Evolutionary conservation across 345 rosid species (phyloP).

Genomic region (Salix purpurea): DNA sequence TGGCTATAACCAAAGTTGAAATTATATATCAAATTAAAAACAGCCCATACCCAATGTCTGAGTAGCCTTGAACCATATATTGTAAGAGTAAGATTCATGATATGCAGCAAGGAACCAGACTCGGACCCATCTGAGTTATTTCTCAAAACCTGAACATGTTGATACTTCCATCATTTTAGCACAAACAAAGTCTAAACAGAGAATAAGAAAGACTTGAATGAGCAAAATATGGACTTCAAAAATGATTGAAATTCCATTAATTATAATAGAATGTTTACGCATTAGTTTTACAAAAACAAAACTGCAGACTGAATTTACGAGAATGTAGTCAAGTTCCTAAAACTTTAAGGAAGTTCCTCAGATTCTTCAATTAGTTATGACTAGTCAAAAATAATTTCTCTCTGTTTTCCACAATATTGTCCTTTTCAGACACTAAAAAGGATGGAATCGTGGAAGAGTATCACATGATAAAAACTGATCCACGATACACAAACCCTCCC

Average conservation of each 20-base stretch:
- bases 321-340: too few species aligned
- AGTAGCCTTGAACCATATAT: constrained; percentile 85
- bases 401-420: too few species aligned
- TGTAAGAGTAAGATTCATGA: constrained; percentile 76
- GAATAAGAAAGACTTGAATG: background rate
- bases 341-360: too few species aligned
- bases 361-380: too few species aligned
- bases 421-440: too few species aligned
- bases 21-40: background rate
- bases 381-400: too few species aligned
- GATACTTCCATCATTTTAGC: constrained; percentile 4
- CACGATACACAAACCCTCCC: background rate
- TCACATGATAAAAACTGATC: background rate
- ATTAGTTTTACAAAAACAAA: too few species aligned
- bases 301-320: too few species aligned
- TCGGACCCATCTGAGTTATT: constrained; percentile 77
- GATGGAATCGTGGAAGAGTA: background rate
- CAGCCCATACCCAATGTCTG: constrained; percentile 75
- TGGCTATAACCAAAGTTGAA: background rate
- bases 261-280: too few species aligned
- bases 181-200: constrained; percentile 10
- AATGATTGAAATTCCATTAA: background rate
- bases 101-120: constrained; percentile 70
- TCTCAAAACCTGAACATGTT: constrained; percentile 53
- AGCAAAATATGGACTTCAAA: background rate